Conservation (phyloP, 2,329 filamentous ascomycete genomes). For the Cordyceps militaris region DNA sequence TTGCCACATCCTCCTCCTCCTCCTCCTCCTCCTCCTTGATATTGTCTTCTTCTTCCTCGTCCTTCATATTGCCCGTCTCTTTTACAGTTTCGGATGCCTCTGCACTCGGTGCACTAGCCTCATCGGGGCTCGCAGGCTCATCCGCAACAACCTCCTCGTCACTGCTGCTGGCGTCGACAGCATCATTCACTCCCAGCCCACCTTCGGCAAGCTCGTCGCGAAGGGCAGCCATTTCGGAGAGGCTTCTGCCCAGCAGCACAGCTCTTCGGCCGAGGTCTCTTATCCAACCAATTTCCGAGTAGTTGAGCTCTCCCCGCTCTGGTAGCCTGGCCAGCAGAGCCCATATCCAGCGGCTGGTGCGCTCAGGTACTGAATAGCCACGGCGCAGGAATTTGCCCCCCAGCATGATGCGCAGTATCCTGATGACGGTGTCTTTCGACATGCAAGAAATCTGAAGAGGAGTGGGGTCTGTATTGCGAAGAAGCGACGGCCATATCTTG, state of each 20-base stretch:
- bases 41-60: conserved; percentile 19
- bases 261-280: conserved; percentile 76
- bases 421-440: conserved; percentile 58
- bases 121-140: conserved; percentile 20
- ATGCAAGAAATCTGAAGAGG: conserved; percentile 57
- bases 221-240: conserved; percentile 46
- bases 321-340: conserved; percentile 69
- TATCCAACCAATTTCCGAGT: conserved; percentile 67
- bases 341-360: conserved; percentile 81
- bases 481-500: conserved; percentile 43
- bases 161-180: conserved; percentile 39
- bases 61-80: conserved; percentile 16
- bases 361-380: conserved; percentile 51
- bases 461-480: conserved; percentile 48
- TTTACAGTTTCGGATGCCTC: conserved; percentile 19
- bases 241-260: conserved; percentile 49
- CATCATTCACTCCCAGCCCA: conserved; percentile 36
- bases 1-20: conserved; percentile 30
- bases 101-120: conserved; percentile 18
- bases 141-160: conserved; percentile 32
- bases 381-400: conserved; percentile 56
- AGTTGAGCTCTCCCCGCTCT: conserved; percentile 66
- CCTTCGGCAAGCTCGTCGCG: conserved; percentile 35
- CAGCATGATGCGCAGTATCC: conserved; percentile 60
- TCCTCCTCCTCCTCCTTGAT: conserved; percentile 18